These are phyloP conservation scores for Tolypocladium cylindrosporum DNA, from an alignment of 2,329 filamentous ascomycete species.

Conservation along the genomic window DNA sequence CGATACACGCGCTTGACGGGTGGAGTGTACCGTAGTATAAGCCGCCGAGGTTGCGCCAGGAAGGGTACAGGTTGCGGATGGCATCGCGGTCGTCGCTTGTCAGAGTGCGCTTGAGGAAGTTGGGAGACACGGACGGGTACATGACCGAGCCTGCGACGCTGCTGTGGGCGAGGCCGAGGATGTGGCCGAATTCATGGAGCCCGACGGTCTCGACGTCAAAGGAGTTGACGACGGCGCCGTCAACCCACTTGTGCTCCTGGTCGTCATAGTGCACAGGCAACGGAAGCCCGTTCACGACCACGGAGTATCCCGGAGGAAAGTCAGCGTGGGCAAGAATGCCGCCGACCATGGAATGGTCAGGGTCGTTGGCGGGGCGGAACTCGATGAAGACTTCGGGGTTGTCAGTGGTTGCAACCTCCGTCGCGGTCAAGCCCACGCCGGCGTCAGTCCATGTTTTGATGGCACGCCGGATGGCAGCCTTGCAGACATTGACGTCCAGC, in stretches of 20 bases:
- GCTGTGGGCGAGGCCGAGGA: neutral
- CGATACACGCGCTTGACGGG: too few species aligned
- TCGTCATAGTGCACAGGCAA: too few species aligned
- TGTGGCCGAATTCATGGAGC: neutral
- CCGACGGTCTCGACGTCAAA: neutral
- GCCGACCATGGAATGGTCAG: constrained; percentile 1
- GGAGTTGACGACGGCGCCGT: neutral
- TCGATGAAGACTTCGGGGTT: neutral
- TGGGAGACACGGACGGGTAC: neutral
- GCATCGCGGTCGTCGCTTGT: neutral
- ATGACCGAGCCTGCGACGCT: neutral
- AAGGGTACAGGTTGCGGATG: neutral
- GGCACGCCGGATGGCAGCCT: neutral
- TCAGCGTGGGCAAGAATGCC: constrained; percentile 1
- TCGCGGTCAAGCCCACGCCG: neutral
- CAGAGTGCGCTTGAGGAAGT: neutral
- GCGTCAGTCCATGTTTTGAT: neutral
- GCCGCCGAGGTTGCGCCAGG: neutral
- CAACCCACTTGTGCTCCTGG: neutral
- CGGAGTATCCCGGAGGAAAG: constrained; percentile 1
- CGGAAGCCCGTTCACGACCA: neutral
- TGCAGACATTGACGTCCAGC: neutral
- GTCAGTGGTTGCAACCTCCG: neutral
- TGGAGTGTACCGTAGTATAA: neutral
- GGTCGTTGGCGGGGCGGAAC: neutral